phyloP scores from a whole-genome alignment of 2,329 filamentous ascomycete species.

The Fusarium sp. region DNA sequence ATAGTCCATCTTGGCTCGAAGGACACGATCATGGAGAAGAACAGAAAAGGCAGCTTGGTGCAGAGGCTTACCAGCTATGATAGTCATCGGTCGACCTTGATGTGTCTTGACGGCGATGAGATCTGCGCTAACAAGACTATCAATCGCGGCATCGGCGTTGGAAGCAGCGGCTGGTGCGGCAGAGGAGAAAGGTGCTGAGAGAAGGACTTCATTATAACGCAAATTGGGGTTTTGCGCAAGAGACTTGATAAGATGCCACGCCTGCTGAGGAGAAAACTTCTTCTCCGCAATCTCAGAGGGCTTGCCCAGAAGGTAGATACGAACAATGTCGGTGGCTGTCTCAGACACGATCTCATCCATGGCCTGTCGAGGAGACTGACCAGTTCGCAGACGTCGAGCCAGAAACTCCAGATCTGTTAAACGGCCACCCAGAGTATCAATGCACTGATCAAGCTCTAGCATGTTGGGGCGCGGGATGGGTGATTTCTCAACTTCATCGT shows the following conservation, averaged over 20 bases:
- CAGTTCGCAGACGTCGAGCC: conserved; percentile 88
- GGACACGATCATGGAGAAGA: conserved; percentile 78
- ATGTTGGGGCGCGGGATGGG: conserved; percentile 63
- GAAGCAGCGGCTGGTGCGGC: conserved; percentile 55
- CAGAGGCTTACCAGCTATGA: conserved; percentile 87
- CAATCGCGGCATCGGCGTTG: conserved; percentile 81
- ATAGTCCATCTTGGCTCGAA: conserved; percentile 81
- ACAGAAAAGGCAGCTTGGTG: conserved; percentile 86
- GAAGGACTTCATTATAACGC: conserved; percentile 87
- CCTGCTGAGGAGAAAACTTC: conserved; percentile 87
- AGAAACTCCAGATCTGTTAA: conserved; percentile 97
- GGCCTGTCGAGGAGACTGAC: conserved; percentile 85
- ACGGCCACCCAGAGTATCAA: conserved; percentile 86
- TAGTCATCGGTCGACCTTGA: conserved; percentile 82
- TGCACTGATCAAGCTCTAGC: conserved; percentile 83
- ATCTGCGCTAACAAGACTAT: conserved; percentile 86
- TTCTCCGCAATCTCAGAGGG: conserved; percentile 62
- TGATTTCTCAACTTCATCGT: conserved; percentile 45
- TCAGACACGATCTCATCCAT: conserved; percentile 92
- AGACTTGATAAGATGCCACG: conserved; percentile 88
- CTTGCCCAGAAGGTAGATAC: conserved; percentile 87
- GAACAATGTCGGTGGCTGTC: conserved; percentile 89
- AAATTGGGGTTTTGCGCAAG: conserved; percentile 79
- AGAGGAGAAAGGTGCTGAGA: conserved; percentile 79
- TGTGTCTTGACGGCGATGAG: conserved; percentile 82